A percentile compares a stretch with the other conserved stretches of the same genome.
Evolutionary conservation across 73 alveolate species (phyloP).

Genomic region (Tetrahymena borealis): DNA sequence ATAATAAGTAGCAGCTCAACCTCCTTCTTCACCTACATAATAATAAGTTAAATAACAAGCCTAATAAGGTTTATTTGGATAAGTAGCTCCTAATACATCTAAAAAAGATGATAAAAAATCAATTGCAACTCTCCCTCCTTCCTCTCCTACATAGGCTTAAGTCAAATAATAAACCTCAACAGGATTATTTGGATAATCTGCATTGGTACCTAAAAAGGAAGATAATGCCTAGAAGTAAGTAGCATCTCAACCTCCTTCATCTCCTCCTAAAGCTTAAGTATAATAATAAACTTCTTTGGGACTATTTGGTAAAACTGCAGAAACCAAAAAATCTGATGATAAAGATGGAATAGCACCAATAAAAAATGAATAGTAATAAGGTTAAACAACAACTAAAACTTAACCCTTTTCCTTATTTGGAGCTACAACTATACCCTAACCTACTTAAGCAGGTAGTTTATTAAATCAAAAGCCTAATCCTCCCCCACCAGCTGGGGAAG

Average conservation of each 20-base stretch:
- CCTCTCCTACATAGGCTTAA: no score
- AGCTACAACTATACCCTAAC: no score
- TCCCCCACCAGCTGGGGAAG: neutral
- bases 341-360: no score
- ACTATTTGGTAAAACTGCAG: neutral
- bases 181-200: neutral
- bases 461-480: neutral
- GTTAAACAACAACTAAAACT: no score
- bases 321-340: no score
- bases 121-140: no score
- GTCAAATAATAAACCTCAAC: no score
- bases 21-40: neutral
- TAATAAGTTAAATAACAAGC: neutral
- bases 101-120: neutral
- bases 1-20: neutral
- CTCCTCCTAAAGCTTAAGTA: neutral
- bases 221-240: neutral
- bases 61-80: neutral
- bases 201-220: neutral
- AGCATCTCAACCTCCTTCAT: neutral
- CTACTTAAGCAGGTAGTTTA: no score
- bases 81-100: neutral
- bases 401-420: no score
- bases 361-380: no score
- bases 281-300: neutral